phyloP scores from a whole-genome alignment of 2,329 filamentous ascomycete species.

The Aspergillus spinulosporus region DNA sequence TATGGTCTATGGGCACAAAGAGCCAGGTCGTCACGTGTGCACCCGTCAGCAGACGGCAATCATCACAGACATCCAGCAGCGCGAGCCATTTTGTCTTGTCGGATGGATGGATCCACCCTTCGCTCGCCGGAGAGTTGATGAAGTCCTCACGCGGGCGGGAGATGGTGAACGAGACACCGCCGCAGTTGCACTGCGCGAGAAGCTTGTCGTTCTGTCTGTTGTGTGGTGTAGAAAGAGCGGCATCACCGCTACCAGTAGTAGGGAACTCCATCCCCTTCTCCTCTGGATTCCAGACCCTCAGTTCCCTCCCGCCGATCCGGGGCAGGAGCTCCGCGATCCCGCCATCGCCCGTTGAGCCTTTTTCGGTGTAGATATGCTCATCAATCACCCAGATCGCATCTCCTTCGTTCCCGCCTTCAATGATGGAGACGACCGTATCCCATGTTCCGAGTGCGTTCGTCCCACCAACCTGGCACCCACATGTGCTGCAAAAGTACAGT shows the following conservation, averaged over 20 bases:
- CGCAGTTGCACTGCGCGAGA: constrained; percentile 47
- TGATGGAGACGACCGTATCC: constrained; percentile 19
- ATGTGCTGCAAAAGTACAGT: constrained; percentile 46
- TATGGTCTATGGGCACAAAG: constrained; percentile 39
- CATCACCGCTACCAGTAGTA: not conserved
- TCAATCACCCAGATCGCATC: constrained; percentile 10
- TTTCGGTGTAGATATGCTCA: constrained; percentile 22
- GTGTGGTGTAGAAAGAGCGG: too few relatives aligned
- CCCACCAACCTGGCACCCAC: constrained; percentile 41
- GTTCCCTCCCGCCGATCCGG: constrained; percentile 15
- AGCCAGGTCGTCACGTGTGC: constrained; percentile 46
- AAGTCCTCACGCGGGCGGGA: constrained; percentile 37
- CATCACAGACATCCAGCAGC: constrained; percentile 31
- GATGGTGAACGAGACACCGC: constrained; percentile 46
- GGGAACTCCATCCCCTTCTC: not conserved
- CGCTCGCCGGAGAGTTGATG: constrained; percentile 26
- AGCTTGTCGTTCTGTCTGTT: constrained; percentile 22
- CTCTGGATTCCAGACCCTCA: constrained; percentile 19
- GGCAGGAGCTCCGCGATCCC: constrained; percentile 24
- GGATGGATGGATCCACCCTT: constrained; percentile 19
- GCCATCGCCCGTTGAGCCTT: constrained; percentile 16
- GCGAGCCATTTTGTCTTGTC: constrained; percentile 29
- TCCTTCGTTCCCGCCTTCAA: constrained; percentile 21
- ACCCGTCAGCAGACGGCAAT: constrained; percentile 45
- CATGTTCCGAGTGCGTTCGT: not conserved